phyloP scores from a whole-genome alignment of 306 rosid genomes.

The Malus asiatica region DNA sequence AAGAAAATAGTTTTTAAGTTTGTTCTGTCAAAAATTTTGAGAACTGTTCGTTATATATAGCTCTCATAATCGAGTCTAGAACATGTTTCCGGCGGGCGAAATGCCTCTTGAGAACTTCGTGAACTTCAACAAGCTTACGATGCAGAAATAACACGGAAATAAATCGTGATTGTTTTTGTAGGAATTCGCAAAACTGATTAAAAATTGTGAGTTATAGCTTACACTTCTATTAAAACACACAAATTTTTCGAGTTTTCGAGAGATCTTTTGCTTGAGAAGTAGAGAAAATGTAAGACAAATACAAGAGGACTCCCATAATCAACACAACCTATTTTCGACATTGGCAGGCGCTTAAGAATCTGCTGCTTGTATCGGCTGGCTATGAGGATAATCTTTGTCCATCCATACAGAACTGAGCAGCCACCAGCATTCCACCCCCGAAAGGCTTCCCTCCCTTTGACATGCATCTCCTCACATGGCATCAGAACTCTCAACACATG shows the following conservation, averaged over 20 bases:
- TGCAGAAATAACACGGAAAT: too few relatives aligned
- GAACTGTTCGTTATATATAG: too few relatives aligned
- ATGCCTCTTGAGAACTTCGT: too few relatives aligned
- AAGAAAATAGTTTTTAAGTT: too few relatives aligned
- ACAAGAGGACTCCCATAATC: neutral
- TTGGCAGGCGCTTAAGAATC: neutral
- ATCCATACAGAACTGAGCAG: slow-evolving; percentile 16
- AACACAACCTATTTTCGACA: neutral
- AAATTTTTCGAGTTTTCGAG: neutral
- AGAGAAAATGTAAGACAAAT: neutral
- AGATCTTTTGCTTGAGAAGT: neutral
- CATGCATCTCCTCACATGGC: slow-evolving; percentile 16
- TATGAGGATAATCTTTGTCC: slow-evolving; percentile 9
- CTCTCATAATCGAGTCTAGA: too few relatives aligned
- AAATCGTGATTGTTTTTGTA: too few relatives aligned
- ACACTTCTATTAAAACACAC: neutral
- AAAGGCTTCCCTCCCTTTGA: neutral
- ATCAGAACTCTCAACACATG: slow-evolving; percentile 8
- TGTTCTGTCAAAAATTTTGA: too few relatives aligned
- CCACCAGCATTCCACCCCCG: neutral
- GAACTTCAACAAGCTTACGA: neutral
- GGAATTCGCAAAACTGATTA: neutral
- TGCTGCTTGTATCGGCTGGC: neutral
- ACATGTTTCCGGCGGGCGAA: too few relatives aligned
- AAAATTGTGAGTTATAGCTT: neutral